These are phyloP conservation scores for Phialophora verrucosa DNA, from an alignment of 2,329 filamentous ascomycete species.

Conservation along the genomic window DNA sequence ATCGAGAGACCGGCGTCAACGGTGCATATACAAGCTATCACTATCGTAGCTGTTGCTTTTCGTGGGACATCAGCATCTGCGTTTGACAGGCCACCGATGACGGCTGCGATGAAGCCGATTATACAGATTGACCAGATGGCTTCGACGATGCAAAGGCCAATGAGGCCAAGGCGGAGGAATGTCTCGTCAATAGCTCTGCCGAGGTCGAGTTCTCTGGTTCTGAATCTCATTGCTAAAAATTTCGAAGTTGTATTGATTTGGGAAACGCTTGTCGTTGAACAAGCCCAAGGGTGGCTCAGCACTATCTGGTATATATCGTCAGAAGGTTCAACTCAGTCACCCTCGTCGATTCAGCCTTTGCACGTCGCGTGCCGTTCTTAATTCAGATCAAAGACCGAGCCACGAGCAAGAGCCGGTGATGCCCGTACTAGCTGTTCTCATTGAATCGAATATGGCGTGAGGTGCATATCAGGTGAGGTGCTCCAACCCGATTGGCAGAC, in stretches of 20 bases:
- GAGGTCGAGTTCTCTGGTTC: slow-evolving; percentile 31
- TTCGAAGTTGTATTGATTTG: slow-evolving; percentile 5
- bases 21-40: slow-evolving; percentile 27
- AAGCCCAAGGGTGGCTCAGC: not conserved
- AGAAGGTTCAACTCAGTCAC: not conserved
- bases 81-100: slow-evolving; percentile 30
- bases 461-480: not conserved
- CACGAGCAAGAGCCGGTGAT: not conserved
- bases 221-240: slow-evolving; percentile 27
- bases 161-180: slow-evolving; percentile 31
- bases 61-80: slow-evolving; percentile 27
- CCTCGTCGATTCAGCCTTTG: not conserved
- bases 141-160: slow-evolving; percentile 25
- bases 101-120: slow-evolving; percentile 30
- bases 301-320: slow-evolving; percentile 3
- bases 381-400: not conserved
- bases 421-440: not conserved
- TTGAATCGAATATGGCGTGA: slow-evolving; percentile 1
- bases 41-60: slow-evolving; percentile 24
- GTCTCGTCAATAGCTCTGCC: slow-evolving; percentile 30
- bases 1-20: slow-evolving; percentile 27
- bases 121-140: slow-evolving; percentile 24
- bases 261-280: not conserved
- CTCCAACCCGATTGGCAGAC: not conserved
- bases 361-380: not conserved